Conservation (phyloP, 164 flowering plant genomes). For the Annona squamosa region DNA sequence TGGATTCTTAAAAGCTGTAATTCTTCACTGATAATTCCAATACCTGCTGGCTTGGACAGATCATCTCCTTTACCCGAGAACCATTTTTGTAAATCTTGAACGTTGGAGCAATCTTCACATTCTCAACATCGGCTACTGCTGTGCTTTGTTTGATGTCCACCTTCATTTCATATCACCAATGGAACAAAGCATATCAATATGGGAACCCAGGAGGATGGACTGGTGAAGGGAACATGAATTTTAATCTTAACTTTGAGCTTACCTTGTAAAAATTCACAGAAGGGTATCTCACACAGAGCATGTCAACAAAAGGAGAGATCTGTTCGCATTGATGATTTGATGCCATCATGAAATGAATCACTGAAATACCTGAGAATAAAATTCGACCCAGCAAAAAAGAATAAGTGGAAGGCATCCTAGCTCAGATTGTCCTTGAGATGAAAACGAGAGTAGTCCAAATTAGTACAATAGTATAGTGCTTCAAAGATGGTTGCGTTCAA, state of each 20-base stretch:
- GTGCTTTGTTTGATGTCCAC: slow-evolving; percentile 66
- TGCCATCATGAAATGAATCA: slow-evolving; percentile 51
- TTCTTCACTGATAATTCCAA: slow-evolving; percentile 80
- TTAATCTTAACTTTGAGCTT: neutral
- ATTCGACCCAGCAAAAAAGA: neutral
- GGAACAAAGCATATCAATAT: neutral
- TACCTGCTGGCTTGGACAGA: slow-evolving; percentile 61
- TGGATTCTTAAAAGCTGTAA: slow-evolving; percentile 45
- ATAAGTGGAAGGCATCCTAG: neutral
- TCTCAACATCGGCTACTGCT: slow-evolving; percentile 53
- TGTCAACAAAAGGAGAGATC: slow-evolving; percentile 54
- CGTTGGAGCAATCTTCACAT: slow-evolving; percentile 65
- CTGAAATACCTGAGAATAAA: slow-evolving; percentile 45
- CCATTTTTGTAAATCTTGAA: slow-evolving; percentile 83
- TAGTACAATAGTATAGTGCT: neutral
- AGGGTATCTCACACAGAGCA: slow-evolving; percentile 55
- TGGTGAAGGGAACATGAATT: neutral
- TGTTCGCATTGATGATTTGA: slow-evolving; percentile 47
- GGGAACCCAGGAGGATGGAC: neutral
- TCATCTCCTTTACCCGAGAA: slow-evolving; percentile 65
- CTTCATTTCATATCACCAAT: slow-evolving; percentile 26
- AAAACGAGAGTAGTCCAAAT: neutral
- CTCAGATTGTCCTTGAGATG: neutral
- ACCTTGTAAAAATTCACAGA: slow-evolving; percentile 79
- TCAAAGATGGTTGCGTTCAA: neutral